Evolutionary conservation across 371 early-diverging fungal species (phyloP).

Genomic region (Mucor lusitanicus): DNA sequence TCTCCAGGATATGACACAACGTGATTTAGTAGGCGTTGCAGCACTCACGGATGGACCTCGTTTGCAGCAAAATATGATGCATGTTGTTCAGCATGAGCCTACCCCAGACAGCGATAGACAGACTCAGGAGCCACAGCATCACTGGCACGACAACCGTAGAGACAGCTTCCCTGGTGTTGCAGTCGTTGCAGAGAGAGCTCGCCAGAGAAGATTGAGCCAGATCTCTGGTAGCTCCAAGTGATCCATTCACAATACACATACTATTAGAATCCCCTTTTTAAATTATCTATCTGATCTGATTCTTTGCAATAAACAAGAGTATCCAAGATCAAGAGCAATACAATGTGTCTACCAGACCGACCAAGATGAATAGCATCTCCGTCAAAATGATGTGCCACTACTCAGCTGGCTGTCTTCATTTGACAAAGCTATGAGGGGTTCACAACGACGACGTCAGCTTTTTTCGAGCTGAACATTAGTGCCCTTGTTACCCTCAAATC

Average conservation of each 20-base stretch:
- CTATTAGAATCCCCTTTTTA: neutral
- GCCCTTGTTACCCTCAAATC: conserved; percentile 2
- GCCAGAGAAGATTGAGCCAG: conserved; percentile 8
- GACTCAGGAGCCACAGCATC: neutral
- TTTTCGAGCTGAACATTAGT: neutral
- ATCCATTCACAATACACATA: neutral
- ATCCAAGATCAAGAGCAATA: no score
- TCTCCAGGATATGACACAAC: conserved; percentile 5
- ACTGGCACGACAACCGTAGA: neutral
- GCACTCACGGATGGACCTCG: conserved; percentile 23
- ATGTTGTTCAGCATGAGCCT: conserved; percentile 6
- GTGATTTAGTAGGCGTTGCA: conserved; percentile 32
- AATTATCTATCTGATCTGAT: neutral
- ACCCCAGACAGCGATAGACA: no score
- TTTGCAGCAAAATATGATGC: conserved; percentile 28
- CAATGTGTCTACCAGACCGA: no score
- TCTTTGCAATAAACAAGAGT: neutral
- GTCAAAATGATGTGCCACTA: neutral
- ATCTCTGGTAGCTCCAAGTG: neutral
- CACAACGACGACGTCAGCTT: conserved; percentile 1
- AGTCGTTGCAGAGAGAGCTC: conserved; percentile 15
- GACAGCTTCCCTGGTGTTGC: conserved; percentile 11
- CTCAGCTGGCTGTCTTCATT: neutral
- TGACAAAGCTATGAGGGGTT: neutral
- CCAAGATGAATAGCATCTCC: no score